Evolutionary conservation across 768 basidiomycete genomes (phyloP), one percentile per base, ranked within the genome.

Genomic region (Dioszegia aurantiaca): DNA sequence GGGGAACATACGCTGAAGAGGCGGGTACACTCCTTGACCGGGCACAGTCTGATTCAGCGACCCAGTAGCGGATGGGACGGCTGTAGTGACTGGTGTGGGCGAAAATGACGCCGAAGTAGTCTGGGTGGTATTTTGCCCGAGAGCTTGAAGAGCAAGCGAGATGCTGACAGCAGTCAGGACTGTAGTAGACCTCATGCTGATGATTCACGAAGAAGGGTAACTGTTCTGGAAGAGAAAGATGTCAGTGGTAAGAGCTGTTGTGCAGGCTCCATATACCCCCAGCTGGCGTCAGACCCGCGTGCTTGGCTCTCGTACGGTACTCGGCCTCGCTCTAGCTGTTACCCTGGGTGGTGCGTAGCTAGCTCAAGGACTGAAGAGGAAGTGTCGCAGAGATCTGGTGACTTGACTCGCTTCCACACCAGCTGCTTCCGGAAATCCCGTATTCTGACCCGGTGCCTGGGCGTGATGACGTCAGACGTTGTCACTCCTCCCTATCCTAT

Each of bases 31-130:
- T 5, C 64, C 64, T 44, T 71, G 67, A 16, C 68, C 71, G 3
- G 58, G 51, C 10, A 76, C 67, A 12, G 68, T 58, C 19, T 81
- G 75, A 37, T 78, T 77, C 30, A 83, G 76, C 14, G 86, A 63
- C 0, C 78, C 83, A 0, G 87, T 82, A 10, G 87, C 82, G 57
- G 82, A 85, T 4, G 89, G 84, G 0, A 84, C 79, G 31, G 84
- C 80, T 0, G 89, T 89, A 16, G 82, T 78, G 33, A 85, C 70
- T 2, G 70, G 70, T 17, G 70, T 69, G 14, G 70, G 56, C 3
- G 65, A 67, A 56, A 72, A 72, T 6, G 69, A 67, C 0, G 47
- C 11, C 2, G 62, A 64, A 12, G 55, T 45, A 0, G 60, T 59
- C 21, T 49, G 55, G 19, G 68, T 65, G n/a, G 51, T 52, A 31